Conservation (phyloP, 768 basidiomycete genomes). For the Chiua virens region DNA sequence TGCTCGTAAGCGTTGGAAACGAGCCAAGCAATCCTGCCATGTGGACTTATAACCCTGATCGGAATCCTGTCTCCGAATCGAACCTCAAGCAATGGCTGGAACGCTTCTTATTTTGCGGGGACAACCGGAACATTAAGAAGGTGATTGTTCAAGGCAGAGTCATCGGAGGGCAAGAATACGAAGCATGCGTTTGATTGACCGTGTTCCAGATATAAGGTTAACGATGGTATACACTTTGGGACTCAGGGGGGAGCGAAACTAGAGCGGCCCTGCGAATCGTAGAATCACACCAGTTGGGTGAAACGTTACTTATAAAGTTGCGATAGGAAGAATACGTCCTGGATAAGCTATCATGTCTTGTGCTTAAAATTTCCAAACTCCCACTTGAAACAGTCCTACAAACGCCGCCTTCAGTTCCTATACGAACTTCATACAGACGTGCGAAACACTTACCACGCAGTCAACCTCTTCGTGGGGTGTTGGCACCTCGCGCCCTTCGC, state of each 20-base stretch:
- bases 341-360: neutral
- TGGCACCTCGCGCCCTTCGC: constrained; percentile 51
- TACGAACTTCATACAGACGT: neutral
- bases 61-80: constrained; percentile 31
- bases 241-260: neutral
- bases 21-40: constrained; percentile 56
- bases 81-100: constrained; percentile 64
- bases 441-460: constrained; percentile 50
- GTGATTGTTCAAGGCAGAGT: constrained; percentile 84
- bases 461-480: constrained; percentile 57
- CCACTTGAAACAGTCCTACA: constrained; percentile 78
- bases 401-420: neutral
- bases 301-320: constrained; percentile 1
- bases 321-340: neutral
- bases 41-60: constrained; percentile 46
- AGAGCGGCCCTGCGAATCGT: neutral
- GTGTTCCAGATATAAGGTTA: constrained; percentile 4
- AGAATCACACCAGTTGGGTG: neutral
- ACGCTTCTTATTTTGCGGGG: constrained; percentile 83
- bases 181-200: constrained; percentile 3
- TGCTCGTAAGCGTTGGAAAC: constrained; percentile 61
- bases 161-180: constrained; percentile 65
- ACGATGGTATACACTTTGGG: constrained; percentile 2
- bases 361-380: constrained; percentile 56
- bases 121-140: constrained; percentile 76